Evolutionary conservation across 1,139 yeast species (phyloP).

Genomic region (Tardiomyces digboiensis): DNA sequence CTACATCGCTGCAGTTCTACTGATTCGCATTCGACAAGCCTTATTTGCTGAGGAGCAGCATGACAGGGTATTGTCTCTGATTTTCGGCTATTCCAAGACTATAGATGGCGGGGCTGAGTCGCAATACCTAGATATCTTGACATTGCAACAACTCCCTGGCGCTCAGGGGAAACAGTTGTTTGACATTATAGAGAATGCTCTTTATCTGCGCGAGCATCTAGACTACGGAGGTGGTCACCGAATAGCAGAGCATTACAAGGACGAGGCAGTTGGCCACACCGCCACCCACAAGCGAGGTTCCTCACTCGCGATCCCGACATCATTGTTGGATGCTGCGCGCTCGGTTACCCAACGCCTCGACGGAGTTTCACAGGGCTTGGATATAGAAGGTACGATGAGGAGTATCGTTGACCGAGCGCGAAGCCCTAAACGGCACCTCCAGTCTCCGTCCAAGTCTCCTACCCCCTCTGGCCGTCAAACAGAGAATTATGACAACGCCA

Average conservation of each 20-base stretch:
- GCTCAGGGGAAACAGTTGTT: background rate
- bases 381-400: conserved; percentile 4
- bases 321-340: background rate
- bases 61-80: conserved; percentile 21
- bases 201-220: background rate
- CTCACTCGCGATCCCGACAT: background rate
- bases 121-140: too few relatives aligned
- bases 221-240: background rate
- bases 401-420: conserved; percentile 4
- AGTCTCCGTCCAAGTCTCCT: background rate
- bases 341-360: too few relatives aligned
- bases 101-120: background rate
- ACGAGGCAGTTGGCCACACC: too few relatives aligned
- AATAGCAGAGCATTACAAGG: background rate
- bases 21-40: conserved; percentile 21
- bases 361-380: background rate
- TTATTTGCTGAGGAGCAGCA: conserved; percentile 17
- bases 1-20: conserved; percentile 25
- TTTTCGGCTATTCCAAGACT: conserved; percentile 24
- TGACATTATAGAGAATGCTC: background rate
- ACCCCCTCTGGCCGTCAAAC: too few relatives aligned
- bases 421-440: conserved; percentile 3
- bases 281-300: background rate
- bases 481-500: background rate
- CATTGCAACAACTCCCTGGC: too few relatives aligned